Percentiles rank a stretch among this genome's conserved stretches.
phyloP scores from a whole-genome alignment of 1,284 basidiomycete species.

The Ustilago xerochloae region DNA sequence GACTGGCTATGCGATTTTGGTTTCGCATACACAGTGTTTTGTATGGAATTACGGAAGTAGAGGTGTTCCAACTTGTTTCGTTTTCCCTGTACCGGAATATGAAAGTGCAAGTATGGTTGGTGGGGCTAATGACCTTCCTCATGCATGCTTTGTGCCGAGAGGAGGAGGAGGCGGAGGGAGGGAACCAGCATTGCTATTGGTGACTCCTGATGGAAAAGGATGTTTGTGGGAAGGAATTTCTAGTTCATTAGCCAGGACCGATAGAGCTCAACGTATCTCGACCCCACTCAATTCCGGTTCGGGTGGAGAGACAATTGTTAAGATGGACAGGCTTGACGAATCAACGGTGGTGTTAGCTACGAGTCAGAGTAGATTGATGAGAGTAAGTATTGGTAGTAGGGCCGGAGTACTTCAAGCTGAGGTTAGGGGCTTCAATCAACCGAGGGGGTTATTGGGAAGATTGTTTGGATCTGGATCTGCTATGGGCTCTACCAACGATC shows the following conservation, averaged over 20 bases:
- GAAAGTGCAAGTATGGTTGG: conserved; percentile 30
- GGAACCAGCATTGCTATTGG: conserved; percentile 57
- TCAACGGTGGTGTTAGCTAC: conserved; percentile 47
- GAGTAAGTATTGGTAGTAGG: conserved; percentile 43
- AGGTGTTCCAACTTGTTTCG: conserved; percentile 55
- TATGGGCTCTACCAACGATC: conserved; percentile 38
- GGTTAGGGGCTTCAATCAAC: conserved; percentile 52
- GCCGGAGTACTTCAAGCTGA: conserved; percentile 51
- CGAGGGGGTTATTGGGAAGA: conserved; percentile 57
- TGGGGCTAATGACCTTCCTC: conserved; percentile 34
- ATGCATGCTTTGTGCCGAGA: conserved; percentile 43
- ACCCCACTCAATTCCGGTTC: conserved; percentile 39
- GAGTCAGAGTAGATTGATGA: conserved; percentile 50
- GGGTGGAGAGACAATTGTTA: conserved; percentile 38
- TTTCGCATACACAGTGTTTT: conserved; percentile 51
- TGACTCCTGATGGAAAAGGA: conserved; percentile 45
- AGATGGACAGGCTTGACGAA: conserved; percentile 46
- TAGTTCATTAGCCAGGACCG: conserved; percentile 38
- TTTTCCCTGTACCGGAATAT: conserved; percentile 46
- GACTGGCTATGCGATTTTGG: conserved; percentile 57
- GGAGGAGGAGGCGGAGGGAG: conserved; percentile 13
- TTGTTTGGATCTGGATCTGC: conserved; percentile 54
- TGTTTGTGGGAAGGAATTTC: conserved; percentile 58
- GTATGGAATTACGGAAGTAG: conserved; percentile 62
- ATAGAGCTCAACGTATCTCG: conserved; percentile 35